Percentiles rank a stretch among this genome's conserved stretches.
These are phyloP conservation scores for Leccinum pellstonianum DNA, from an alignment of 768 basidiomycete species.

Conservation along the genomic window DNA sequence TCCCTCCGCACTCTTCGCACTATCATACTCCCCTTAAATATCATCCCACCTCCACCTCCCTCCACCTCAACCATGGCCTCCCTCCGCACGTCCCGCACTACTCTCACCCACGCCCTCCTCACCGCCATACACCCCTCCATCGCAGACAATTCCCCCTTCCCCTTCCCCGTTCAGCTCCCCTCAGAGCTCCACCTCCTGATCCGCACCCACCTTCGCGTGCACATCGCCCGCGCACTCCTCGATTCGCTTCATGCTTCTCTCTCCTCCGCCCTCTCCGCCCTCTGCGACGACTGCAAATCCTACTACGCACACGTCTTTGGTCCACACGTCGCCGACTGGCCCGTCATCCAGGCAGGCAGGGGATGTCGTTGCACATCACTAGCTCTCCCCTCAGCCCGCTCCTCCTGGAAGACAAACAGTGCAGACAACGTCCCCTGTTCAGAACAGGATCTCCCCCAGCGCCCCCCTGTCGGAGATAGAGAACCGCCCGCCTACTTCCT, in stretches of 20 bases:
- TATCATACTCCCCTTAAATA: slow-evolving; percentile 13
- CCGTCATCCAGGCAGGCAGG: slow-evolving; percentile 43
- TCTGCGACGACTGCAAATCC: slow-evolving; percentile 50
- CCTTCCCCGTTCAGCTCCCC: slow-evolving; percentile 38
- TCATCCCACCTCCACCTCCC: slow-evolving; percentile 1
- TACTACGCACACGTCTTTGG: slow-evolving; percentile 57
- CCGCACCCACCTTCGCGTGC: slow-evolving; percentile 45
- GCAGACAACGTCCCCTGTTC: slow-evolving; percentile 10
- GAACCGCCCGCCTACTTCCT: slow-evolving; percentile 34
- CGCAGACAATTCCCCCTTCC: slow-evolving; percentile 25
- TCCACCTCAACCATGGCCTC: slow-evolving; percentile 14
- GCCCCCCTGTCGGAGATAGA: slow-evolving; percentile 32
- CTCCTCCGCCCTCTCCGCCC: slow-evolving; percentile 23
- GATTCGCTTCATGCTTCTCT: slow-evolving; percentile 44
- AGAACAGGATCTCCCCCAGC: slow-evolving; percentile 25
- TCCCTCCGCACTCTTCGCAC: slow-evolving; percentile 28
- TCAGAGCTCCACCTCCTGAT: slow-evolving; percentile 53
- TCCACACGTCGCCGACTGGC: slow-evolving; percentile 52
- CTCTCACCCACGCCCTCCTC: slow-evolving; percentile 53
- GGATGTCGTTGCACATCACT: slow-evolving; percentile 45
- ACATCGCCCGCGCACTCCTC: slow-evolving; percentile 42
- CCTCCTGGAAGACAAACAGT: slow-evolving; percentile 10
- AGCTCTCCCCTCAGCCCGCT: slow-evolving; percentile 13
- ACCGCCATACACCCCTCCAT: slow-evolving; percentile 48
- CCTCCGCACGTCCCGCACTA: slow-evolving; percentile 40